Base-by-base conservation (phyloP, 345 rosid species). In the Abelmoschus esculentus region DNA sequence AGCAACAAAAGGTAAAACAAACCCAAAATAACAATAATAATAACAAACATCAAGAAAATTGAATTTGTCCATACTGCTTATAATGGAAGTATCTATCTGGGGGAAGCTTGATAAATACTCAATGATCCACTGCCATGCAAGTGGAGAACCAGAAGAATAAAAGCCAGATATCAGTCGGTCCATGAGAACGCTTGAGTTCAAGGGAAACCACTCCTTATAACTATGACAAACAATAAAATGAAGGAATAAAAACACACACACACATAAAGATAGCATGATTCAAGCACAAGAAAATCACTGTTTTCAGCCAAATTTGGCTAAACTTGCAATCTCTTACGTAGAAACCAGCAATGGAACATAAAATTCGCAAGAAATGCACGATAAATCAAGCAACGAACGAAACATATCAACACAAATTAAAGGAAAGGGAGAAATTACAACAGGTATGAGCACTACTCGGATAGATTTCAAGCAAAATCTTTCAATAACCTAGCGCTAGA, bases 121-220 rank as follows among this genome's bases (percentile, higher is more conserved):
- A 56, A 86, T 81, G 36, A 80, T 76, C 91, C 89, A 85, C 54
- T 82, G 58, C 91, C 91, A 86, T 14, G 71, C 79, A 64, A 74
- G 70, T 36, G 66, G 66, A 5, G 74, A 46, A 74, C 74, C 80
- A 2, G 57, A 55, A 12, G 72, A 44, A 1, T 70, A 61, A 9
- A 67, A 31, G 28, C 69, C 79, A 46, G 13, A 73, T 73, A 71
- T 57, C 14, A 46, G 36, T 44, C 1, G 10, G 14, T 42, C 34
- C 68, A 64, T 42, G 6, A 63, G 67, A 42, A 40, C 19, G 32
- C 12, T 12, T 2, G 14, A 18, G 15, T 17, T 62, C 0, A 19
- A 12, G 32, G 19, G 32, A 4, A 42, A 38, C 15, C 66, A 36
- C 49, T 63, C 15, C 19, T 22, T 22, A 22, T 22, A 22, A 22